phyloP scores from a whole-genome alignment of 2,329 filamentous ascomycete genomes.

The Neopestalotiopsis clavispora region DNA sequence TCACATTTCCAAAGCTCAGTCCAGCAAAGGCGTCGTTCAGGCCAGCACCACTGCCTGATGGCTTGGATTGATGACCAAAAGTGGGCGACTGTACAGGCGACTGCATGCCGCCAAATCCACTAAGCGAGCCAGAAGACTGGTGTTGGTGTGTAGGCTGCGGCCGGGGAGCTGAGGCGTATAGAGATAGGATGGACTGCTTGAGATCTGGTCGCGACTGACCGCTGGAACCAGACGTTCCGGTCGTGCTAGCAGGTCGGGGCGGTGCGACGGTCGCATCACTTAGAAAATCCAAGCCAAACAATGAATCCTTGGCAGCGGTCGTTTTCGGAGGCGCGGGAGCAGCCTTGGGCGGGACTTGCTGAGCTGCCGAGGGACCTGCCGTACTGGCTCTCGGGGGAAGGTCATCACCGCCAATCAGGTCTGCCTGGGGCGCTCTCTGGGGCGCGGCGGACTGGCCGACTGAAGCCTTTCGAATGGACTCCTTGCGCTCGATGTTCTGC shows the following conservation, averaged over 20 bases:
- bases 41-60: conserved; percentile 61
- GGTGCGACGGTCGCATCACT: conserved; percentile 72
- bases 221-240: conserved; percentile 64
- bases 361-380: conserved; percentile 66
- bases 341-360: conserved; percentile 61
- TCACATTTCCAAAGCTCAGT: conserved; percentile 61
- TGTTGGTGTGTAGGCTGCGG: conserved; percentile 65
- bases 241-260: conserved; percentile 82
- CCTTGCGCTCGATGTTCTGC: conserved; percentile 65
- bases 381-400: conserved; percentile 75
- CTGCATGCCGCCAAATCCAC: conserved; percentile 72
- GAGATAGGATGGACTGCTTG: conserved; percentile 95
- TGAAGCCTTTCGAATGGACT: conserved; percentile 65
- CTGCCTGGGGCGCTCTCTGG: conserved; percentile 53
- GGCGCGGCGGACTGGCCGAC: conserved; percentile 48
- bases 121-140: conserved; percentile 66
- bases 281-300: conserved; percentile 92
- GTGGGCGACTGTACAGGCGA: conserved; percentile 61
- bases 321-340: conserved; percentile 70
- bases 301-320: conserved; percentile 81
- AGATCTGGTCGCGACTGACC: conserved; percentile 85
- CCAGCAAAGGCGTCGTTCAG: conserved; percentile 83
- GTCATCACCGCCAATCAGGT: conserved; percentile 82
- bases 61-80: conserved; percentile 52
- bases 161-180: conserved; percentile 86